Evolutionary conservation across 768 basidiomycete species (phyloP).

Genomic region (Suillus alpinus): DNA sequence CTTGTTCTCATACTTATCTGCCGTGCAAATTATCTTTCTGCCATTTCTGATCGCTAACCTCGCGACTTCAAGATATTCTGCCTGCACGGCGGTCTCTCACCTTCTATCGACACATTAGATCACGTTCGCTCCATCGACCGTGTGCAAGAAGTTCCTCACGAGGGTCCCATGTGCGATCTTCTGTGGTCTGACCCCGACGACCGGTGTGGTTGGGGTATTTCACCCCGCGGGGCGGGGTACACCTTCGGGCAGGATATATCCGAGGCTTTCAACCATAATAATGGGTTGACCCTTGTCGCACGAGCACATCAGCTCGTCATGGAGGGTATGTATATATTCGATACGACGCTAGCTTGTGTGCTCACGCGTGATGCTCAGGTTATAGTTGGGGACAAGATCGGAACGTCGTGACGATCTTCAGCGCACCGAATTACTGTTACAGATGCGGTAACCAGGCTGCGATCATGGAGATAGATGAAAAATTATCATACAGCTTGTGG

Average conservation of each 20-base stretch:
- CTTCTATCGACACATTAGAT: constrained; percentile 99
- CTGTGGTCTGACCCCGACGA: constrained; percentile 99
- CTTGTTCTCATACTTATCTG: neutral
- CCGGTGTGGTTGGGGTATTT: constrained; percentile 99
- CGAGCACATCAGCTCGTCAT: constrained; percentile 94
- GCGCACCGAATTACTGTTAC: constrained; percentile 99
- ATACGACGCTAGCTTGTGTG: constrained; percentile 5
- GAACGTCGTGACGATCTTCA: constrained; percentile 99
- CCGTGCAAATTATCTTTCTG: neutral
- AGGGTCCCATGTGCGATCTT: constrained; percentile 99
- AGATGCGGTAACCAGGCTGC: constrained; percentile 99
- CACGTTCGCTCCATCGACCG: constrained; percentile 98
- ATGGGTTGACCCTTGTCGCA: constrained; percentile 93
- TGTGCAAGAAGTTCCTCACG: constrained; percentile 98
- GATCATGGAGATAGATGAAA: constrained; percentile 99
- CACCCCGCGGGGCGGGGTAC: constrained; percentile 97
- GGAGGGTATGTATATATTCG: constrained; percentile 66
- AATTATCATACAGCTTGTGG: constrained; percentile 90
- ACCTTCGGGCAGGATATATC: constrained; percentile 99
- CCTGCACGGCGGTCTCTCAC: constrained; percentile 94
- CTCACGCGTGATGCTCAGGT: constrained; percentile 38
- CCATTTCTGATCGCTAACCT: constrained; percentile 2
- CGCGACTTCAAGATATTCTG: constrained; percentile 82
- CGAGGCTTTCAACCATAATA: constrained; percentile 99
- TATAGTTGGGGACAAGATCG: constrained; percentile 99